Evolutionary conservation across 225 moss, liverwort and hornwort species (phyloP).

Genomic region (Rhytidiadelphus loreus): DNA sequence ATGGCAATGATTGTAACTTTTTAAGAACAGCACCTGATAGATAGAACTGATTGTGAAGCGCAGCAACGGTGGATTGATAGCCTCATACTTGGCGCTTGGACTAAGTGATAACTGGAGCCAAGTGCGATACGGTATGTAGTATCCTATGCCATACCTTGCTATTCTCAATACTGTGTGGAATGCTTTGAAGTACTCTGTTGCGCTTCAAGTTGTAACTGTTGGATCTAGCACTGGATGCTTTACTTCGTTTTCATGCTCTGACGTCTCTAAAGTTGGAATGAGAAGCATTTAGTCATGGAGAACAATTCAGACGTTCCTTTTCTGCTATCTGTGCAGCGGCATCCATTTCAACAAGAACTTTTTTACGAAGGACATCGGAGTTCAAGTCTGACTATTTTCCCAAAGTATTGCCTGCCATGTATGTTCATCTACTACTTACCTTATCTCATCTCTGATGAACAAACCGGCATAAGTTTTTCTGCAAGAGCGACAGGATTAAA

Average conservation of each 20-base stretch:
- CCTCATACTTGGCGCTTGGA: conserved; percentile 52
- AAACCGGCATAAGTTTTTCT: background rate
- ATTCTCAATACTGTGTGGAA: background rate
- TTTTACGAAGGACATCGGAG: conserved; percentile 45
- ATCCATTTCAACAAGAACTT: conserved; percentile 63
- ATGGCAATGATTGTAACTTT: background rate
- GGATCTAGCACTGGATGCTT: background rate
- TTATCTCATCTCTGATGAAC: background rate
- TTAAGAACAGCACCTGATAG: background rate
- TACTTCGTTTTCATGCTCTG: background rate
- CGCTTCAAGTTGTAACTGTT: background rate
- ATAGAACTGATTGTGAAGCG: conserved; percentile 7
- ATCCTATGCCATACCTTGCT: background rate
- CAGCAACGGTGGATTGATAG: conserved; percentile 55
- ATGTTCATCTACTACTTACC: background rate
- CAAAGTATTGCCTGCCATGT: conserved; percentile 70
- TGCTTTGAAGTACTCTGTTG: background rate
- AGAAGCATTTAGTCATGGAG: background rate
- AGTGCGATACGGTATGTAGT: conserved; percentile 61
- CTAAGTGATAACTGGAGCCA: conserved; percentile 79
- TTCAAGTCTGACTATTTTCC: conserved; percentile 52
- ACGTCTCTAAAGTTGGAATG: background rate
- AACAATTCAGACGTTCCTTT: background rate
- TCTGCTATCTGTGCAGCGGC: conserved; percentile 41
- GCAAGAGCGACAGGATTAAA: background rate